phyloP scores from a whole-genome alignment of 345 rosid species.

The Ceriops tagal region DNA sequence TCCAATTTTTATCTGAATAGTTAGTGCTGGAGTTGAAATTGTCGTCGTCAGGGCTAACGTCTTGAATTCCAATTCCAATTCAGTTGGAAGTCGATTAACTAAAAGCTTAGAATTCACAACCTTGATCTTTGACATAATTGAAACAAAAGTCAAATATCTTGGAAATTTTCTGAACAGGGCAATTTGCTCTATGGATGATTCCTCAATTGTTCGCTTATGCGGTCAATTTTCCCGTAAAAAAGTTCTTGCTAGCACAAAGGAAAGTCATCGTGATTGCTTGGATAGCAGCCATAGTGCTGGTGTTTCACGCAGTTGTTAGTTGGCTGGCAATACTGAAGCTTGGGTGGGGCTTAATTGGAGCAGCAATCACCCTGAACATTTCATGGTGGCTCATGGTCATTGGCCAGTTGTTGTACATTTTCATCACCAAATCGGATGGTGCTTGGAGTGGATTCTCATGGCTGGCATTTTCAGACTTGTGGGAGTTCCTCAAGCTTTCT shows the following conservation, averaged over 20 bases:
- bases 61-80: too few species aligned
- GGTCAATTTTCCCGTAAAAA: slow-evolving; percentile 80
- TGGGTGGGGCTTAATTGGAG: slow-evolving; percentile 77
- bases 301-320: slow-evolving; percentile 58
- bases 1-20: too few species aligned
- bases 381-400: slow-evolving; percentile 89
- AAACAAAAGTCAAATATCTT: not conserved
- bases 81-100: too few species aligned
- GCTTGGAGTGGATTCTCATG: slow-evolving; percentile 91
- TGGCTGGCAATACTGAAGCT: slow-evolving; percentile 79
- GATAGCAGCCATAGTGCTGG: slow-evolving; percentile 61
- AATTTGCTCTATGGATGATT: slow-evolving; percentile 82
- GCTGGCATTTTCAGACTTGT: slow-evolving; percentile 76
- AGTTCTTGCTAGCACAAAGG: slow-evolving; percentile 83
- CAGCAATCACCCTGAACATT: slow-evolving; percentile 70
- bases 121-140: too few species aligned
- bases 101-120: too few species aligned
- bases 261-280: slow-evolving; percentile 80
- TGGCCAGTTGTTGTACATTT: slow-evolving; percentile 64
- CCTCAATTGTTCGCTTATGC: slow-evolving; percentile 89
- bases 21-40: too few species aligned
- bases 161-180: slow-evolving; percentile 41
- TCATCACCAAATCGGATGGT: slow-evolving; percentile 81
- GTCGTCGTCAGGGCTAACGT: too few species aligned
- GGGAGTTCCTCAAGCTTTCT: slow-evolving; percentile 80